A percentile compares a stretch with the other conserved stretches of the same genome.
Conservation (phyloP, 805 yeast species). For the Ogataea minuta region DNA sequence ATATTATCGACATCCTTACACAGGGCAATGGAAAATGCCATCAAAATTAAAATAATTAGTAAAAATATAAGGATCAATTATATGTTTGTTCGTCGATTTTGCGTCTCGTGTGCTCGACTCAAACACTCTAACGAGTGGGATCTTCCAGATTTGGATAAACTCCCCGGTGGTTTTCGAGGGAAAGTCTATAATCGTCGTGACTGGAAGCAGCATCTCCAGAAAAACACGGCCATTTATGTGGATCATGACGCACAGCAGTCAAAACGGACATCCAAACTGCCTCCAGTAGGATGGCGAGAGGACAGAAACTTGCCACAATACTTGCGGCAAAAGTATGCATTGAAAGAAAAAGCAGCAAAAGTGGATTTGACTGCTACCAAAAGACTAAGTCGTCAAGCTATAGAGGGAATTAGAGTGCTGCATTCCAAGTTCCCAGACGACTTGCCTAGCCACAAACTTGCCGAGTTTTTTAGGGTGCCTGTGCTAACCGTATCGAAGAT, state of each 20-base stretch:
- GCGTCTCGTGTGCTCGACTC: neutral
- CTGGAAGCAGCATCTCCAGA: constrained; percentile 26
- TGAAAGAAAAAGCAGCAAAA: constrained; percentile 58
- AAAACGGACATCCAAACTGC: constrained; percentile 23
- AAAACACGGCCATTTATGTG: constrained; percentile 20
- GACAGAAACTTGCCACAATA: constrained; percentile 54
- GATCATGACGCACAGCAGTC: constrained; percentile 15
- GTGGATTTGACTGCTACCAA: constrained; percentile 65
- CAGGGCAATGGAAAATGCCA: constrained; percentile 3
- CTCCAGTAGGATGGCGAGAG: constrained; percentile 49
- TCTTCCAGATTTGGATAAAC: constrained; percentile 34
- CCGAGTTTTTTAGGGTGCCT: constrained; percentile 63
- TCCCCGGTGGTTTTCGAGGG: constrained; percentile 36
- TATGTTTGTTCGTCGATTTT: constrained; percentile 6
- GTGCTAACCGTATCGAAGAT: constrained; percentile 84
- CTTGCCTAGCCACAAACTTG: constrained; percentile 55
- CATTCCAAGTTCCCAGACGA: constrained; percentile 57
- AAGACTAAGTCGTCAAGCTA: constrained; percentile 64
- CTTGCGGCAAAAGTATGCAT: constrained; percentile 64
- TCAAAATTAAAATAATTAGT: neutral
- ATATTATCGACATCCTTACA: constrained; percentile 1
- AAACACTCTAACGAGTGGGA: constrained; percentile 33
- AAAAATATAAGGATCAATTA: neutral
- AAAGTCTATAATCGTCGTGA: constrained; percentile 32
- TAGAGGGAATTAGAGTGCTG: constrained; percentile 59